Evolutionary conservation across 2,329 filamentous ascomycete genomes (phyloP).

Genomic region (Ophiostoma populinum): DNA sequence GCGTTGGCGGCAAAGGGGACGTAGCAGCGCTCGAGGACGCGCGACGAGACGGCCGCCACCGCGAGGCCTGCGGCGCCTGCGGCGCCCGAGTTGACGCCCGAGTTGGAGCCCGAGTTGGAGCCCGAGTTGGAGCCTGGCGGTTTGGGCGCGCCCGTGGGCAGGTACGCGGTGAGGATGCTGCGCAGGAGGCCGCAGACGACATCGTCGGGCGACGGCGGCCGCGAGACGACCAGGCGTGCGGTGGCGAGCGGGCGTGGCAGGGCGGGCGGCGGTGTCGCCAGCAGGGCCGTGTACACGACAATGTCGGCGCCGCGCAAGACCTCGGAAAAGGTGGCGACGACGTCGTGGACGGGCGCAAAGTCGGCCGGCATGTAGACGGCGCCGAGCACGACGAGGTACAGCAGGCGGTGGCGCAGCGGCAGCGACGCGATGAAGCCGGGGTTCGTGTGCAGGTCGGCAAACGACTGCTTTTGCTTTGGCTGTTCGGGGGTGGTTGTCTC

Average conservation of each 20-base stretch:
- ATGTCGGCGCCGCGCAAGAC: conserved; percentile 39
- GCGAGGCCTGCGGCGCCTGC: no score
- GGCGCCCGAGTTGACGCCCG: no score
- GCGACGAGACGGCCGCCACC: conserved; percentile 20
- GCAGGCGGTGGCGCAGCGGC: conserved; percentile 42
- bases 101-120: no score
- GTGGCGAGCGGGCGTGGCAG: neutral
- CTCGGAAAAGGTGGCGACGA: conserved; percentile 42
- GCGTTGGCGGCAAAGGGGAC: conserved; percentile 48
- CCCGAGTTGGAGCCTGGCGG: conserved; percentile 26
- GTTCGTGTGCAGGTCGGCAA: conserved; percentile 16
- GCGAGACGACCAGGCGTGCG: conserved; percentile 14
- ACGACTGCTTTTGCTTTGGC: conserved; percentile 14
- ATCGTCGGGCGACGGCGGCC: conserved; percentile 10
- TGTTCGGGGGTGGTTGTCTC: no score
- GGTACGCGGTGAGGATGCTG: conserved; percentile 25
- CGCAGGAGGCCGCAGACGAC: conserved; percentile 28
- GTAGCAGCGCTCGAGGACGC: conserved; percentile 39
- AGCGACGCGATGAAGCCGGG: conserved; percentile 30
- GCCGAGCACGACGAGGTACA: conserved; percentile 35
- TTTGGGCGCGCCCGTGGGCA: conserved; percentile 25
- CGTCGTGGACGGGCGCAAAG: conserved; percentile 26
- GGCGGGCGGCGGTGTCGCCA: conserved; percentile 9
- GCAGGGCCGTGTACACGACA: conserved; percentile 38
- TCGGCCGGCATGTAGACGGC: conserved; percentile 27